Base-by-base conservation (phyloP, 202 grass and related monocot genomes). In the Saccharum hybrid region DNA sequence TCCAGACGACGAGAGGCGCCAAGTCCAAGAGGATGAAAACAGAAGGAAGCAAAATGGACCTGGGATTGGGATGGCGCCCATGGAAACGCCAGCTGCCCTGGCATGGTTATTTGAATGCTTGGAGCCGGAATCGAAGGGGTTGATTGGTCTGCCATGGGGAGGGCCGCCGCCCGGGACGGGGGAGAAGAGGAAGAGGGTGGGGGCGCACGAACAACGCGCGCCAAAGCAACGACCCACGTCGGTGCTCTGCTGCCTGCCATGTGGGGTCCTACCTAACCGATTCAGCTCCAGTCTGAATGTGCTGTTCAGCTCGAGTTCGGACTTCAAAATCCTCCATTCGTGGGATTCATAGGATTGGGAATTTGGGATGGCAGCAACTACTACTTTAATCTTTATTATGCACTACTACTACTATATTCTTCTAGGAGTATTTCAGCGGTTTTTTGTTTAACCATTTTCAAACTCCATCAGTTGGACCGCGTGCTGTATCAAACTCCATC, bases 51-150 rank as follows among this genome's bases (percentile, higher is more conserved):
- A 23, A 22, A 7, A 2, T 7, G 11, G 9, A 8, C 0, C 26
- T 52, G 46, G 8, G 28, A 28, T 37, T 52, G 28, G 8, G 28
- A 30, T 37, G 30, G 7, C 48, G 72, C 30, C 72, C 72, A 37
- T 56, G 48, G 72, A 19, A 37, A 31, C 51, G 72, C 72, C 72
- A 74, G 72, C 72, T 74, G 72, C 72, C 48, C n/a, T 13, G 30
- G 48, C 72, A 36, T 21, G 72, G 72, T 74, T 74, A 74, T 74
- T 74, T 74, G 72, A 74, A 74, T 56, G 72, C 30, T 2, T 22
- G 72, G 72, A 56, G 71, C 46, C 13, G 46, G 46, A 36, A 11
- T 18, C 28, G 28, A 30, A 72, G 41, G 42, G 70, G 23, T 5
- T 37, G 71, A 74, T 74, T 56, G 46, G 71, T 49, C 48, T 52